Evolutionary conservation across 306 rosid genomes (phyloP).

Genomic region (Rubus idaeus): DNA sequence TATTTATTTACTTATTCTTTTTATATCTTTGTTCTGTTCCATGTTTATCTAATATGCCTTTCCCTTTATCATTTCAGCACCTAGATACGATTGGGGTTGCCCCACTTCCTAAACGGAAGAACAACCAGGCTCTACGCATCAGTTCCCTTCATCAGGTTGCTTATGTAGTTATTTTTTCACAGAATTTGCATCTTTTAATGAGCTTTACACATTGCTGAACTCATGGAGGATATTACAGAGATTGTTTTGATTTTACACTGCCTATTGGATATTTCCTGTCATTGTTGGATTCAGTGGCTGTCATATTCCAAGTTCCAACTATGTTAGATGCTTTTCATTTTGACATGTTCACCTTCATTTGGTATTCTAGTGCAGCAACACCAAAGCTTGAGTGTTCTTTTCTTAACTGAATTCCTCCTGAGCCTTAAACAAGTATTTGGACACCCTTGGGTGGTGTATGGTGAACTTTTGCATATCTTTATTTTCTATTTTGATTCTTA

Average conservation of each 20-base stretch:
- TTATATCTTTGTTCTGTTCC: conserved; percentile 9
- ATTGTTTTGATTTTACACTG: background rate
- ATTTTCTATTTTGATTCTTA: background rate
- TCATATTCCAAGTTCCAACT: background rate
- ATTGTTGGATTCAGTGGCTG: background rate
- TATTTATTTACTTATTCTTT: background rate
- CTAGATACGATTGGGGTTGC: conserved; percentile 75
- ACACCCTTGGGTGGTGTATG: background rate
- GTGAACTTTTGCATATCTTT: background rate
- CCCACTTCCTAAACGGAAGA: conserved; percentile 87
- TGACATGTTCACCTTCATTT: background rate
- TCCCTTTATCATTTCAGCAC: conserved; percentile 53
- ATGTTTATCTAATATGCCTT: background rate
- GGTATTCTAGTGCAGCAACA: background rate
- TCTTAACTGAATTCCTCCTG: background rate
- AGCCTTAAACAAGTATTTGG: conserved; percentile 8
- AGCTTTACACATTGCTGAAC: background rate
- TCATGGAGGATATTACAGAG: background rate
- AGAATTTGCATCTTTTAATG: conserved; percentile 1
- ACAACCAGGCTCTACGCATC: conserved; percentile 81
- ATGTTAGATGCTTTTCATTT: background rate
- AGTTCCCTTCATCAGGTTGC: conserved; percentile 97
- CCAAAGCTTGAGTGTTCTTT: background rate
- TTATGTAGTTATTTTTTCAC: conserved; percentile 6
- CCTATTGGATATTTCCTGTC: background rate